Conservation (phyloP, 179 eudicot species). For the Gypsophila paniculata region DNA sequence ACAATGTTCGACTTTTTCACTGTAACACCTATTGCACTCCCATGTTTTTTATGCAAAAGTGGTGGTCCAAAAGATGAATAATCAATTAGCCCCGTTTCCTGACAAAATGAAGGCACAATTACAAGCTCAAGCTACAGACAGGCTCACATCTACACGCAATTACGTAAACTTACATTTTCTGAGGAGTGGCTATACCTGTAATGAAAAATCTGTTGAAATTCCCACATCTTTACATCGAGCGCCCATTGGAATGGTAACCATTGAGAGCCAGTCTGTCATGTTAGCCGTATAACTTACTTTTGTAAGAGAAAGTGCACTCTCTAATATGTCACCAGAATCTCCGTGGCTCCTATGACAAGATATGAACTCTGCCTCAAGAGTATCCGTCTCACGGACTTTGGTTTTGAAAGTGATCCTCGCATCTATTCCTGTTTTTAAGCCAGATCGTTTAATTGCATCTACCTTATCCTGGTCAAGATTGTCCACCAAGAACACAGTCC, state of each 20-base stretch:
- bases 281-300: slow-evolving; percentile 68
- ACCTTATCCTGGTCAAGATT: slow-evolving; percentile 39
- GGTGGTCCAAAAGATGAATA: slow-evolving; percentile 79
- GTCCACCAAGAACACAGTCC: slow-evolving; percentile 47
- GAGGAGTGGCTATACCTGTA: slow-evolving; percentile 40
- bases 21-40: slow-evolving; percentile 59
- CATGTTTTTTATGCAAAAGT: slow-evolving; percentile 48
- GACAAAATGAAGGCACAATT: slow-evolving; percentile 19
- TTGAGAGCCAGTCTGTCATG: slow-evolving; percentile 69
- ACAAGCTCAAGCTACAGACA: slow-evolving; percentile 3
- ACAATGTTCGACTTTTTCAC: slow-evolving; percentile 46
- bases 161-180: not conserved
- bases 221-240: slow-evolving; percentile 73
- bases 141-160: not conserved
- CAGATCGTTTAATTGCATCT: slow-evolving; percentile 51
- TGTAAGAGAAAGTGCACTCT: slow-evolving; percentile 60
- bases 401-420: slow-evolving; percentile 66
- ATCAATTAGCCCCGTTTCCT: slow-evolving; percentile 55
- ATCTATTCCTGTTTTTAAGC: slow-evolving; percentile 59
- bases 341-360: slow-evolving; percentile 37
- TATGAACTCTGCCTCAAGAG: slow-evolving; percentile 60
- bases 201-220: slow-evolving; percentile 30
- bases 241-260: slow-evolving; percentile 69
- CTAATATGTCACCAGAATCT: slow-evolving; percentile 29
- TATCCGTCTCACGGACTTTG: slow-evolving; percentile 53